phyloP scores from a whole-genome alignment of 2,329 filamentous ascomycete species.

The Ophiostoma tasmaniense region DNA sequence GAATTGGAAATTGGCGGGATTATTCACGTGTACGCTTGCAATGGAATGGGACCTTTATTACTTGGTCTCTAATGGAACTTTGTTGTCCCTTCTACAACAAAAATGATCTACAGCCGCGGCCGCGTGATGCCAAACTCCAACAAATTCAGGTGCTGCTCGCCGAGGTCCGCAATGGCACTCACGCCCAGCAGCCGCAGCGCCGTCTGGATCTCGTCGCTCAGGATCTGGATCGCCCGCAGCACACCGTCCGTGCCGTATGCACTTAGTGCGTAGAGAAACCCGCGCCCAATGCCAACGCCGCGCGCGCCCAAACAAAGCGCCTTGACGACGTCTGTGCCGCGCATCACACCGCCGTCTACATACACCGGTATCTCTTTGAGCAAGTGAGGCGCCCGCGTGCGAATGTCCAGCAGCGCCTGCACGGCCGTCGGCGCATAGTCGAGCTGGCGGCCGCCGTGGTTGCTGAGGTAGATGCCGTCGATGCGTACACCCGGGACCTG shows the following conservation, averaged over 20 bases:
- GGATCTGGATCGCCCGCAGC: constrained; percentile 28
- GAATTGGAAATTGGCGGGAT: too few species aligned
- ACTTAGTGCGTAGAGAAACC: constrained; percentile 47
- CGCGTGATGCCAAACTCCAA: not conserved
- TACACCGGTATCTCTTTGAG: constrained; percentile 29
- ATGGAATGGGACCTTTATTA: too few species aligned
- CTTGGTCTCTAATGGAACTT: too few species aligned
- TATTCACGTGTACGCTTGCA: too few species aligned
- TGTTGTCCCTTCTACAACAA: too few species aligned
- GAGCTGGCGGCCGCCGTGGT: constrained; percentile 45
- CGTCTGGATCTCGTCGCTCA: constrained; percentile 18
- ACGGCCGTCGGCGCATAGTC: constrained; percentile 31
- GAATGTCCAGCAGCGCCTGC: not conserved
- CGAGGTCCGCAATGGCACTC: not conserved
- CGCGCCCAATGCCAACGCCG: constrained; percentile 40
- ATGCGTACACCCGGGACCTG: constrained; percentile 1
- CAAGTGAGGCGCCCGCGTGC: not conserved
- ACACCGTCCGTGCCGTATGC: constrained; percentile 29
- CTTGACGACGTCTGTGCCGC: constrained; percentile 41
- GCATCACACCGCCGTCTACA: constrained; percentile 38
- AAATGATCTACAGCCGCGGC: not conserved
- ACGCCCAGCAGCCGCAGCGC: constrained; percentile 9
- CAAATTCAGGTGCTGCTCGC: not conserved
- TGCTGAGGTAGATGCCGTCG: constrained; percentile 40
- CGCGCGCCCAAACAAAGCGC: constrained; percentile 39